phyloP scores from a whole-genome alignment of 148 eudicot genomes.

The Fallopia convolvulus region DNA sequence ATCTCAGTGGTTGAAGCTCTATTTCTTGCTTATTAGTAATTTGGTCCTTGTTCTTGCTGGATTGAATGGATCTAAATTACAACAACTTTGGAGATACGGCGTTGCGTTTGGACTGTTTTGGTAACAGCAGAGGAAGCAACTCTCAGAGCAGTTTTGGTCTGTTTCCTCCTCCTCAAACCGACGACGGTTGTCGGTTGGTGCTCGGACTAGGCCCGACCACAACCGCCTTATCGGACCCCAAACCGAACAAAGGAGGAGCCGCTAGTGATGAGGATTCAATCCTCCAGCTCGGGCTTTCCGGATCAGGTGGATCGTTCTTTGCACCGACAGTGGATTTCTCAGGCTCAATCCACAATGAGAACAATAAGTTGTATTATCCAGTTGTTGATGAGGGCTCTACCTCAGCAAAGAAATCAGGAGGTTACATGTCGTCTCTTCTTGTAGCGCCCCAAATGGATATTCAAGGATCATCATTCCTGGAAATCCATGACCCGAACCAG shows the following conservation, averaged over 20 bases:
- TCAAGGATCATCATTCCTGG: background rate
- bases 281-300: conserved; percentile 69
- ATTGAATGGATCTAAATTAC: conserved; percentile 43
- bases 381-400: conserved; percentile 88
- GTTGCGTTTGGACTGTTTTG: conserved; percentile 69
- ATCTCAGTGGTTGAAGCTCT: conserved; percentile 20
- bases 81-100: conserved; percentile 57
- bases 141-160: conserved; percentile 22
- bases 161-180: conserved; percentile 23
- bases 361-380: conserved; percentile 20
- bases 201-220: conserved; percentile 91
- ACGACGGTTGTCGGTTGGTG: conserved; percentile 86
- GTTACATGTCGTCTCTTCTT: conserved; percentile 79
- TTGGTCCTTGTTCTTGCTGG: conserved; percentile 16
- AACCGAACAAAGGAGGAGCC: conserved; percentile 29
- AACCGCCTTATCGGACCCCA: conserved; percentile 29
- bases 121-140: conserved; percentile 46
- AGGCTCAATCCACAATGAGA: conserved; percentile 22
- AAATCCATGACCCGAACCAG: conserved; percentile 21
- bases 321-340: conserved; percentile 31
- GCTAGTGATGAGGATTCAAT: conserved; percentile 40
- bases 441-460: conserved; percentile 51
- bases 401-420: conserved; percentile 87
- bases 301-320: conserved; percentile 29
- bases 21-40: background rate